A percentile compares a stretch with the other conserved stretches of the same genome.
These are phyloP conservation scores for Solanum clarkiae DNA, from an alignment of 257 asterid genomes.

Conservation along the genomic window DNA sequence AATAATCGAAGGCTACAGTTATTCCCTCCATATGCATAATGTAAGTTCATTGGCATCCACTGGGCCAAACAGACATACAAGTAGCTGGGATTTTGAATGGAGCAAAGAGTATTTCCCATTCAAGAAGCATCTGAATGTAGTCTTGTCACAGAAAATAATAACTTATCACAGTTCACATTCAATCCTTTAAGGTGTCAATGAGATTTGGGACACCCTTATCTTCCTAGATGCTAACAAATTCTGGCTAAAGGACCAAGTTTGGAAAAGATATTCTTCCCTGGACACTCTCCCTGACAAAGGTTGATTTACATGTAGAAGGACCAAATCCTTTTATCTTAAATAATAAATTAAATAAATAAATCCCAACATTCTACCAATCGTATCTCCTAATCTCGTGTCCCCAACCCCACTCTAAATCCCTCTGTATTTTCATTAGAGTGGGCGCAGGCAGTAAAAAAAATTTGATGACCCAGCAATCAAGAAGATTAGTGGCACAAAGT, in stretches of 20 bases:
- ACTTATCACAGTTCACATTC: neutral
- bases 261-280: neutral
- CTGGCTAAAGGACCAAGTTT: neutral
- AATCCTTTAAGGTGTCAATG: neutral
- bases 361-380: neutral
- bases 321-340: neutral
- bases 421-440: neutral
- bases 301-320: neutral
- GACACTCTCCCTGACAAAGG: neutral
- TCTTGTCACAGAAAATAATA: neutral
- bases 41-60: neutral
- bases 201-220: neutral
- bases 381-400: neutral
- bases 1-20: neutral
- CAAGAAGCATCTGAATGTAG: neutral
- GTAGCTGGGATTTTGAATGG: neutral
- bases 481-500: neutral
- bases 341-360: neutral
- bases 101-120: neutral
- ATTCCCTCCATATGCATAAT: neutral
- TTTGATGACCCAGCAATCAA: neutral
- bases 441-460: neutral
- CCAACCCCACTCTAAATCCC: neutral
- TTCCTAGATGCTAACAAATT: neutral
- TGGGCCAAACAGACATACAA: neutral